phyloP scores from a whole-genome alignment of 2,329 filamentous ascomycete species.

The Chrysoporthe austroafricana region DNA sequence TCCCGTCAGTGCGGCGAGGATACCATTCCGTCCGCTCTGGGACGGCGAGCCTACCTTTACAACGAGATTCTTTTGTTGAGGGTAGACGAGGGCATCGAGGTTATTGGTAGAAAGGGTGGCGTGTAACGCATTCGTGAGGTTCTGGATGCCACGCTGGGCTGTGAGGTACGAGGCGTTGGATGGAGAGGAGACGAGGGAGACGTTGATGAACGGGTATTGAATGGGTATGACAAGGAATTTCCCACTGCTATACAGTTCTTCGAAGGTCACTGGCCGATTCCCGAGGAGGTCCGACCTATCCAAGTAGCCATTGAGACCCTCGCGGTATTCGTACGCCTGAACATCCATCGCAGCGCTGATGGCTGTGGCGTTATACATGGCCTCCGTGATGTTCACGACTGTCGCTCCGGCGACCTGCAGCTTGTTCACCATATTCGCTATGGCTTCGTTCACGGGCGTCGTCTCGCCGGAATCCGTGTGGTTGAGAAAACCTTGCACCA shows the following conservation, averaged over 20 bases:
- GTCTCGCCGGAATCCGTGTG: slow-evolving; percentile 55
- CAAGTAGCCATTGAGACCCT: slow-evolving; percentile 60
- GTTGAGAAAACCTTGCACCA: slow-evolving; percentile 61
- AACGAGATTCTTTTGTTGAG: slow-evolving; percentile 66
- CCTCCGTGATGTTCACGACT: slow-evolving; percentile 52
- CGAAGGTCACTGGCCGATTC: slow-evolving; percentile 47
- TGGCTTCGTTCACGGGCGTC: slow-evolving; percentile 58
- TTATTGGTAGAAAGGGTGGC: slow-evolving; percentile 51
- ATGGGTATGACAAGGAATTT: slow-evolving; percentile 63
- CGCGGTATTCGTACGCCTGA: slow-evolving; percentile 63
- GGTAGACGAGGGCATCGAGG: slow-evolving; percentile 65
- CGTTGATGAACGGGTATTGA: slow-evolving; percentile 60
- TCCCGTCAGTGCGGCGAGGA: slow-evolving; percentile 46
- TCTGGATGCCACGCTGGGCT: slow-evolving; percentile 52
- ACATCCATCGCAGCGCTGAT: slow-evolving; percentile 57
- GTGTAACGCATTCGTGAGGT: slow-evolving; percentile 55
- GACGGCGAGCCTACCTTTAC: slow-evolving; percentile 59
- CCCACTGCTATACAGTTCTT: slow-evolving; percentile 52
- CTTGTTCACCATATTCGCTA: slow-evolving; percentile 51
- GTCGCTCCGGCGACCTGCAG: slow-evolving; percentile 52
- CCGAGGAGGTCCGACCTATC: slow-evolving; percentile 46
- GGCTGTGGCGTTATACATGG: slow-evolving; percentile 55
- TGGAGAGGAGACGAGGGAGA: slow-evolving; percentile 55
- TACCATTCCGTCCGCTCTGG: slow-evolving; percentile 61
- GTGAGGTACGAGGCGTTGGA: slow-evolving; percentile 48